These are phyloP conservation scores for Dictyostelium brefeldianum DNA, from an alignment of 78 protist species.

Conservation along the genomic window DNA sequence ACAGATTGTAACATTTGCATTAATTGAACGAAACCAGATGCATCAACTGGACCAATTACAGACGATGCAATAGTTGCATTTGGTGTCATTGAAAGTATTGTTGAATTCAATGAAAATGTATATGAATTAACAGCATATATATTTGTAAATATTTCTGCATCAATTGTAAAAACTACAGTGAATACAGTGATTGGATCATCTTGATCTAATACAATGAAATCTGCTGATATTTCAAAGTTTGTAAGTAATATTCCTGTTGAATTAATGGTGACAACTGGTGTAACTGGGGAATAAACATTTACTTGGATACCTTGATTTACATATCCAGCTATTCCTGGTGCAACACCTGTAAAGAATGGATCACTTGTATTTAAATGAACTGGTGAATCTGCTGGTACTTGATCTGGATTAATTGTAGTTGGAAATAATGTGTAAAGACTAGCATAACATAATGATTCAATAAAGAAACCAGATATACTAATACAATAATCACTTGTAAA, in stretches of 20 bases:
- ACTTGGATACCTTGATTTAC: slow-evolving; percentile 26
- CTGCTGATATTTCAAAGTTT: neutral
- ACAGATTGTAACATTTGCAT: slow-evolving; percentile 34
- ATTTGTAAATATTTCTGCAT: neutral
- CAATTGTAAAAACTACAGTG: neutral
- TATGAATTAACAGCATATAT: neutral
- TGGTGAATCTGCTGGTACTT: slow-evolving; percentile 20
- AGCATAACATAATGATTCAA: slow-evolving; percentile 31
- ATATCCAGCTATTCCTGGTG: slow-evolving; percentile 26
- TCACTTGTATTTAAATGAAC: slow-evolving; percentile 34
- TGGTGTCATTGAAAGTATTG: neutral
- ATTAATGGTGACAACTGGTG: slow-evolving; percentile 23
- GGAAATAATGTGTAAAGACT: neutral
- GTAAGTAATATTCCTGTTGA: neutral
- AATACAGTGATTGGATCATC: slow-evolving; percentile 16
- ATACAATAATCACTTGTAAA: slow-evolving; percentile 5
- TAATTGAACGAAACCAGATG: slow-evolving; percentile 43
- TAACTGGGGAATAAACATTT: neutral
- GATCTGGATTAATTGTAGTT: neutral
- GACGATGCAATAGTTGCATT: neutral
- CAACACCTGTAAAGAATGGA: neutral
- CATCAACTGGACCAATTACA: slow-evolving; percentile 29
- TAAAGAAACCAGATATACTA: neutral
- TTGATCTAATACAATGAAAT: neutral
- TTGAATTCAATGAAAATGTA: neutral